Percentiles rank a stretch among this genome's conserved stretches.
phyloP scores from a whole-genome alignment of 345 rosid species.

The Bretschneidera sinensis region DNA sequence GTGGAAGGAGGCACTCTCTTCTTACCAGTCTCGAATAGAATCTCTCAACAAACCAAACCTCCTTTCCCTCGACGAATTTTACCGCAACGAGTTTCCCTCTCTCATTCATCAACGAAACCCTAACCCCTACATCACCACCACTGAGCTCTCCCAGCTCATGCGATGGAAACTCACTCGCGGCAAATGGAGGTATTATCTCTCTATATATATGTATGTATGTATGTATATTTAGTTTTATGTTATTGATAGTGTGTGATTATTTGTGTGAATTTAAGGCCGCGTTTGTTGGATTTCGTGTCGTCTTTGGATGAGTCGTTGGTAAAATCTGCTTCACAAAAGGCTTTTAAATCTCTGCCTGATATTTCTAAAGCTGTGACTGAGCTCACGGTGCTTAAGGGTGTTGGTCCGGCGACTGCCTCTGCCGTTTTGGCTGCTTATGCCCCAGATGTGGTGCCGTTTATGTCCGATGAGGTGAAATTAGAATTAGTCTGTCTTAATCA shows the following conservation, averaged over 20 bases:
- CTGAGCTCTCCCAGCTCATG: slow-evolving; percentile 84
- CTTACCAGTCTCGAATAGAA: slow-evolving; percentile 48
- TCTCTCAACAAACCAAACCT: slow-evolving; percentile 70
- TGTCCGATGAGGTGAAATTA: slow-evolving; percentile 97
- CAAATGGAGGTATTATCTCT: slow-evolving; percentile 51
- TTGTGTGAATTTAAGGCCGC: slow-evolving; percentile 48
- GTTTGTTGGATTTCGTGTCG: slow-evolving; percentile 62
- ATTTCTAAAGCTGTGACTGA: slow-evolving; percentile 58
- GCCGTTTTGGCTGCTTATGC: slow-evolving; percentile 88
- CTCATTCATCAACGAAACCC: slow-evolving; percentile 67
- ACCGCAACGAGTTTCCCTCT: slow-evolving; percentile 61
- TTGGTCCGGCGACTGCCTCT: slow-evolving; percentile 89
- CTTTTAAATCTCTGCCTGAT: slow-evolving; percentile 73
- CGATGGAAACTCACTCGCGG: slow-evolving; percentile 92
- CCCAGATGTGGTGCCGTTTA: slow-evolving; percentile 70
- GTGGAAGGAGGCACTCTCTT: slow-evolving; percentile 59
- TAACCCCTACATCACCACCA: slow-evolving; percentile 61
- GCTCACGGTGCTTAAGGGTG: slow-evolving; percentile 82
- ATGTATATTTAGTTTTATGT: too few relatives aligned
- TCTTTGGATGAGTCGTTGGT: slow-evolving; percentile 61
- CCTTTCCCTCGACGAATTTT: slow-evolving; percentile 63
- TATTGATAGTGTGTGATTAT: too few relatives aligned
- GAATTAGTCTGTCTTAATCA: neutral
- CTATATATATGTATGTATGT: too few relatives aligned
- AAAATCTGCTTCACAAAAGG: slow-evolving; percentile 66